These are phyloP conservation scores for Lavandula angustifolia DNA, from an alignment of 257 asterid species.

Conservation along the genomic window DNA sequence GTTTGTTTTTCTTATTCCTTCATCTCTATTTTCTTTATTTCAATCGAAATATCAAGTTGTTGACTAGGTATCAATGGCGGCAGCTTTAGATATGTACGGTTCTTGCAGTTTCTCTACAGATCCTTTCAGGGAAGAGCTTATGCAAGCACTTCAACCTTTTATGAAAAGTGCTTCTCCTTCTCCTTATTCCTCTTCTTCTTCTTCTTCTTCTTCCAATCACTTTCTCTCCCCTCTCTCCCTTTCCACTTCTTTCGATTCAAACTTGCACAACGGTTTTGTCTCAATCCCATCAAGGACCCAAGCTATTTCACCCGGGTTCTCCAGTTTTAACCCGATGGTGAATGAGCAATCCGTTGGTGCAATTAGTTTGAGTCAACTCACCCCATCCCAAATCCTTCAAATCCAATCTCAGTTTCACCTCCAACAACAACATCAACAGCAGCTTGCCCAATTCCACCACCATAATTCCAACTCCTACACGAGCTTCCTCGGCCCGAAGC, in stretches of 20 bases:
- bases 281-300: slow-evolving; percentile 59
- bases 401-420: slow-evolving; percentile 62
- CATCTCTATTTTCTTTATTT: slow-evolving; percentile 4
- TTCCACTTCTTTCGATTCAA: slow-evolving; percentile 41
- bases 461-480: slow-evolving; percentile 34
- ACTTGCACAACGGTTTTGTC: slow-evolving; percentile 38
- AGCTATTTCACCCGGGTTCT: slow-evolving; percentile 53
- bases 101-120: slow-evolving; percentile 49
- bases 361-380: slow-evolving; percentile 56
- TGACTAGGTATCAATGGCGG: slow-evolving; percentile 49
- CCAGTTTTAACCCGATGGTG: slow-evolving; percentile 45
- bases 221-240: slow-evolving; percentile 24
- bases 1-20: neutral
- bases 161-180: slow-evolving; percentile 62
- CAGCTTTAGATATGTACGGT: slow-evolving; percentile 57
- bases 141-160: slow-evolving; percentile 90
- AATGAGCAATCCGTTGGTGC: slow-evolving; percentile 43
- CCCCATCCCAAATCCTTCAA: slow-evolving; percentile 69
- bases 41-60: slow-evolving; percentile 1
- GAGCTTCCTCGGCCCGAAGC: slow-evolving; percentile 52
- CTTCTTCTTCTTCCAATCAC: slow-evolving; percentile 22
- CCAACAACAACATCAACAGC: slow-evolving; percentile 55
- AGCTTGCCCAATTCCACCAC: slow-evolving; percentile 28
- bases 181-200: slow-evolving; percentile 18
- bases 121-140: slow-evolving; percentile 76